Evolutionary conservation across 1,284 basidiomycete species (phyloP).

Genomic region (Cystobasidium slooffiae): DNA sequence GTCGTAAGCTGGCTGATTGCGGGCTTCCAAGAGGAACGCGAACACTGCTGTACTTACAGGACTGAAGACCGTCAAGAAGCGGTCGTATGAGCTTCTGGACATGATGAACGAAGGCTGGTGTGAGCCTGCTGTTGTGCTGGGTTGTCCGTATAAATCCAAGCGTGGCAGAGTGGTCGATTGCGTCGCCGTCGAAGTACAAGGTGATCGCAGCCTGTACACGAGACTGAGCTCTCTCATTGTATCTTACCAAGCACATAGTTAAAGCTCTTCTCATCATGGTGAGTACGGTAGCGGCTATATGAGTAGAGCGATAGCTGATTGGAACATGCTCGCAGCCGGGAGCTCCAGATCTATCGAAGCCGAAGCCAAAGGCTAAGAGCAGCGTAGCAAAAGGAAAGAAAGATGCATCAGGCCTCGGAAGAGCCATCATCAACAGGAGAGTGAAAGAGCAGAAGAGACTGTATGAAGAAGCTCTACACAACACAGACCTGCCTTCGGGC

Average conservation of each 20-base stretch:
- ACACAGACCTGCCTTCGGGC: slow-evolving; percentile 73
- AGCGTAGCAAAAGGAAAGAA: slow-evolving; percentile 40
- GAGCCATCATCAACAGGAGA: slow-evolving; percentile 87
- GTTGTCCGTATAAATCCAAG: neutral
- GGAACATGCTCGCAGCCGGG: slow-evolving; percentile 7
- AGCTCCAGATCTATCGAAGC: slow-evolving; percentile 38
- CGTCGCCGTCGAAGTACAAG: neutral
- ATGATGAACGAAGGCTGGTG: slow-evolving; percentile 12
- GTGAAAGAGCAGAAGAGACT: slow-evolving; percentile 71
- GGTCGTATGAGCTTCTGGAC: slow-evolving; percentile 50
- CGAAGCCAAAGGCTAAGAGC: slow-evolving; percentile 37
- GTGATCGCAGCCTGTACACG: slow-evolving; percentile 1
- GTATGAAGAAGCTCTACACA: slow-evolving; percentile 65
- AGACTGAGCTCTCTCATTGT: neutral
- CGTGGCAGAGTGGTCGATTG: slow-evolving; percentile 5
- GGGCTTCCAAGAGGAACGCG: slow-evolving; percentile 41
- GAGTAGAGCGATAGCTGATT: neutral
- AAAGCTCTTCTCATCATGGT: slow-evolving; percentile 9
- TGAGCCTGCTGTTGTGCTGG: slow-evolving; percentile 2
- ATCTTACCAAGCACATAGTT: neutral
- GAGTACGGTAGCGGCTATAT: neutral
- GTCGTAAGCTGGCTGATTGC: slow-evolving; percentile 47
- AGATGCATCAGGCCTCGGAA: slow-evolving; percentile 68
- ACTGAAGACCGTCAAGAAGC: slow-evolving; percentile 61
- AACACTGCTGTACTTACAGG: slow-evolving; percentile 56